Conservation (phyloP, 371 early-diverging fungal species). For the Mucor indicus region DNA sequence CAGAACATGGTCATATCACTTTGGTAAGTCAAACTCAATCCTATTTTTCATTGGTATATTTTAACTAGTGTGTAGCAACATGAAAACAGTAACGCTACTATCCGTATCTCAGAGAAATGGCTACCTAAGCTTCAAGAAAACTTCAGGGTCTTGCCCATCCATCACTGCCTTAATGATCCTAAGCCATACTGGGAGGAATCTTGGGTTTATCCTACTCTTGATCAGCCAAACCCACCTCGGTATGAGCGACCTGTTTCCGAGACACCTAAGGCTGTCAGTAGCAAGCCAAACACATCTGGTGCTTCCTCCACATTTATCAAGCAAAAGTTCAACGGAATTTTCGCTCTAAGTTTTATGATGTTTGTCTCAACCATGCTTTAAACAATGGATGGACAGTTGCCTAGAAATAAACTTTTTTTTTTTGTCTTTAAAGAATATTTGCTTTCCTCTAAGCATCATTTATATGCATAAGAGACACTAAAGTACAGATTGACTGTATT, state of each 20-base stretch:
- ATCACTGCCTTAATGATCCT: constrained; percentile 48
- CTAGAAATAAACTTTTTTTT: too few species aligned
- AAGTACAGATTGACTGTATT: too few species aligned
- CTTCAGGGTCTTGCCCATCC: constrained; percentile 48
- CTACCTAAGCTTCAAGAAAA: constrained; percentile 33
- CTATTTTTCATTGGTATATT: background rate
- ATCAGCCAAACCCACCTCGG: constrained; percentile 1
- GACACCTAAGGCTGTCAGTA: too few species aligned
- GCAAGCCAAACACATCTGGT: too few species aligned
- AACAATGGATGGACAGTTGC: too few species aligned
- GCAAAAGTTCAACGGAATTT: too few species aligned
- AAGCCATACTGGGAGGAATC: constrained; percentile 48
- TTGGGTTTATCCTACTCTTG: constrained; percentile 35
- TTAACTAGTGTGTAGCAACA: constrained; percentile 29
- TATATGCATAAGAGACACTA: too few species aligned
- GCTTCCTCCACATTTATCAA: too few species aligned
- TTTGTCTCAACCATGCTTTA: too few species aligned
- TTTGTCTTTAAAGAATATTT: too few species aligned
- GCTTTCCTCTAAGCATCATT: too few species aligned
- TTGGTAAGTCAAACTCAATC: constrained; percentile 5
- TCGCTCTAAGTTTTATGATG: too few species aligned
- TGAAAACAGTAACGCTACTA: constrained; percentile 42
- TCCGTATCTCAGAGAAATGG: constrained; percentile 44
- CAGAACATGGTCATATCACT: constrained; percentile 39
- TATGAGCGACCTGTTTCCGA: background rate